Evolutionary conservation across 805 yeast species (phyloP).

Genomic region (Pichia exigua): DNA sequence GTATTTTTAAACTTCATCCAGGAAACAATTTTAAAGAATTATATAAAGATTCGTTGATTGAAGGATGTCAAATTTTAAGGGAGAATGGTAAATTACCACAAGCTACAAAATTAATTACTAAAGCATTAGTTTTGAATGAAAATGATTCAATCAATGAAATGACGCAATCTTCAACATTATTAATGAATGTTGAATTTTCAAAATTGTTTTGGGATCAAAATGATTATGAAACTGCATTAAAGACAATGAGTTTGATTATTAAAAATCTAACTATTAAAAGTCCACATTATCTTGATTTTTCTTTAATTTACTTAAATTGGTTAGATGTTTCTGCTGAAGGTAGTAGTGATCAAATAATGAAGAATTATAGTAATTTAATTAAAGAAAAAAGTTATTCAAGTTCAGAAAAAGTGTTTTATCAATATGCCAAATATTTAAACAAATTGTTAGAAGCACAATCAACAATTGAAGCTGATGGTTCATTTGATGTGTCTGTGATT

Average conservation of each 20-base stretch:
- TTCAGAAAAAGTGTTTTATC: constrained; percentile 63
- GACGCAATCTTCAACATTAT: constrained; percentile 4
- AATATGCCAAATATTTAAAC: constrained; percentile 70
- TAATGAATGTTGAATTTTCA: constrained; percentile 67
- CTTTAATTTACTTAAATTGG: constrained; percentile 81
- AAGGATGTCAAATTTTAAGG: constrained; percentile 58
- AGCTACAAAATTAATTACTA: constrained; percentile 59
- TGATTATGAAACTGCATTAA: constrained; percentile 76
- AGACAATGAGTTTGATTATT: constrained; percentile 41
- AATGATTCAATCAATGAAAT: constrained; percentile 10
- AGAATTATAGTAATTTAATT: constrained; percentile 57
- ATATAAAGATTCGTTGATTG: constrained; percentile 45
- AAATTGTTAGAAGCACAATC: constrained; percentile 63
- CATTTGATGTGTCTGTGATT: constrained; percentile 48
- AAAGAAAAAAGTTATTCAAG: constrained; percentile 33
- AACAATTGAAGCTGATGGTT: constrained; percentile 34
- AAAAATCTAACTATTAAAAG: constrained; percentile 15
- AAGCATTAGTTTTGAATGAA: constrained; percentile 43
- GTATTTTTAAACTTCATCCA: constrained; percentile 27
- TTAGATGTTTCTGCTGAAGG: constrained; percentile 78
- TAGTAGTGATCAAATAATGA: constrained; percentile 62
- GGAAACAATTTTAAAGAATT: constrained; percentile 20
- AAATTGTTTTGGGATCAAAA: constrained; percentile 85
- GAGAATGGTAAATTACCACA: constrained; percentile 61
- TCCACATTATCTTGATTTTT: constrained; percentile 33